phyloP scores from a whole-genome alignment of 73 alveolate species.

The Tetrahymena borealis region DNA sequence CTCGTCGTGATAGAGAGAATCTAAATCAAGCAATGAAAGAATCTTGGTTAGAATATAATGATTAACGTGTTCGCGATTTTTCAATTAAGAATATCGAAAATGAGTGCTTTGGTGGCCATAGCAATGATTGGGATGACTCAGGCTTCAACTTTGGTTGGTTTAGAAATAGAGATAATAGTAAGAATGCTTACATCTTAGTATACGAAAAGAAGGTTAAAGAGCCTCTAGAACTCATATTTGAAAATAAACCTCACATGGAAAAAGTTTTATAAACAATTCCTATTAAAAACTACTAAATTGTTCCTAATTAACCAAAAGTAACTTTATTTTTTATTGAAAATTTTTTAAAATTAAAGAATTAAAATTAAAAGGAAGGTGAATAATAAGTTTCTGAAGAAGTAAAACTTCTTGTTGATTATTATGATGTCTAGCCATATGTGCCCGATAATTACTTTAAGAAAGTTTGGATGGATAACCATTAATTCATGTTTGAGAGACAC shows the following conservation, averaged over 20 bases:
- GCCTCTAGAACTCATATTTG: conserved; percentile 40
- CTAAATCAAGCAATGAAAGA: conserved; percentile 28
- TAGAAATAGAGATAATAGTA: conserved; percentile 53
- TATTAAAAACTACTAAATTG: neutral
- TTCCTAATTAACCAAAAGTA: neutral
- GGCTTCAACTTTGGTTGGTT: conserved; percentile 46
- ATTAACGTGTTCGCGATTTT: conserved; percentile 55
- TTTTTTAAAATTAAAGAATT: neutral
- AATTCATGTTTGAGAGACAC: conserved; percentile 35
- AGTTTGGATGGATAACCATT: conserved; percentile 25
- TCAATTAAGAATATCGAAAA: conserved; percentile 47
- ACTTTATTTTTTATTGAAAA: neutral
- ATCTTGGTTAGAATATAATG: conserved; percentile 87
- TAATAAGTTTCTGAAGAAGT: neutral
- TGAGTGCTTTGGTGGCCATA: conserved; percentile 85
- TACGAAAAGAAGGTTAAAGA: conserved; percentile 80
- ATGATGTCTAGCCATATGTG: neutral
- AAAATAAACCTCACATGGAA: conserved; percentile 10
- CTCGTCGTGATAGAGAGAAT: neutral
- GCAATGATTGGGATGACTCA: conserved; percentile 39
- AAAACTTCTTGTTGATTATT: conserved; percentile 4
- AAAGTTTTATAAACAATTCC: conserved; percentile 5
- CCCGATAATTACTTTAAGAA: conserved; percentile 10
- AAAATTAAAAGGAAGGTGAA: neutral
- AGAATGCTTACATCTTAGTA: conserved; percentile 96